Evolutionary conservation across 1,284 basidiomycete genomes (phyloP).

Genomic region (Psilocybe mexicana): DNA sequence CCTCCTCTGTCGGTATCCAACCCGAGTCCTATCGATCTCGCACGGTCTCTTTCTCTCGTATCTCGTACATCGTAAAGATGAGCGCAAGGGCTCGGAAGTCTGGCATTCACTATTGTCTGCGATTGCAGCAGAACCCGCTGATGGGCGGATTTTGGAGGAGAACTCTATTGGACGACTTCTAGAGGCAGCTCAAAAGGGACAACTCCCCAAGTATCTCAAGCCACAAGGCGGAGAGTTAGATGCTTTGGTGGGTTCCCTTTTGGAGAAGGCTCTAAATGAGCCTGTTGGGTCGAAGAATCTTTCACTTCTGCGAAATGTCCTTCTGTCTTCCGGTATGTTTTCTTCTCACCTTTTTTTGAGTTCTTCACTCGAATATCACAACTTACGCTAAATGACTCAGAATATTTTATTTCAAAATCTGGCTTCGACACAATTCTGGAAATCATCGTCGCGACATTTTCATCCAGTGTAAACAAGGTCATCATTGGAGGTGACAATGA

Average conservation of each 20-base stretch:
- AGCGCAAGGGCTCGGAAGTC: constrained; percentile 32
- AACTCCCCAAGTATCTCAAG: constrained; percentile 40
- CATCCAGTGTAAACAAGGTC: constrained; percentile 35
- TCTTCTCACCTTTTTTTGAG: not conserved
- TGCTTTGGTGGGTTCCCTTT: constrained; percentile 32
- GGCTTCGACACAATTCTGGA: constrained; percentile 36
- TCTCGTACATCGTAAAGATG: constrained; percentile 43
- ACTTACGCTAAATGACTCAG: constrained; percentile 19
- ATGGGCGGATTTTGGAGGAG: constrained; percentile 10
- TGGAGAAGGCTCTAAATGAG: constrained; percentile 27
- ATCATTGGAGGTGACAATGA: constrained; percentile 30
- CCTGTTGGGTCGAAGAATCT: constrained; percentile 22
- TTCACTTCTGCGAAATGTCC: constrained; percentile 35
- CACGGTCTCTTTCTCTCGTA: constrained; percentile 51
- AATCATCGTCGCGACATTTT: constrained; percentile 38
- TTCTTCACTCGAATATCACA: not conserved
- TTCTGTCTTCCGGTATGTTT: constrained; percentile 35
- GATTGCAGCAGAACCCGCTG: constrained; percentile 14
- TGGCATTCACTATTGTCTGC: constrained; percentile 48
- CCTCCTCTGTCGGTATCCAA: constrained; percentile 39
- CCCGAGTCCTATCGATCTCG: constrained; percentile 40
- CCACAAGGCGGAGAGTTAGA: constrained; percentile 48
- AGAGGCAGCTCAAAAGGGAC: constrained; percentile 36
- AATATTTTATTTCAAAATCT: constrained; percentile 39
- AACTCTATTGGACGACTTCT: constrained; percentile 36